Conservation (phyloP, 169 alveolate genomes). For the Plasmodium reichenowi region DNA sequence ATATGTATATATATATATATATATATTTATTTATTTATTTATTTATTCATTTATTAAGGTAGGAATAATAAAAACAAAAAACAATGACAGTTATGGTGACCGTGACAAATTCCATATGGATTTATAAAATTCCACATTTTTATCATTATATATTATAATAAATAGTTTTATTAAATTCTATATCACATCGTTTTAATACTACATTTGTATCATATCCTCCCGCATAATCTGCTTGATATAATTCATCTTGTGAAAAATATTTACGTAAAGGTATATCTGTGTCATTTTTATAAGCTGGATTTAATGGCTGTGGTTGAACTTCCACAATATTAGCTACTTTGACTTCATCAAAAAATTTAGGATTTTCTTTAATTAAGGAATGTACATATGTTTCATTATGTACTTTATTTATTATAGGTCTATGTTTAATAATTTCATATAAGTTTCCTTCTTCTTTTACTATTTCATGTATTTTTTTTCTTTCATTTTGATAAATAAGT, state of each 20-base stretch:
- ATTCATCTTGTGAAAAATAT: slow-evolving; percentile 67
- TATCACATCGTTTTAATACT: slow-evolving; percentile 64
- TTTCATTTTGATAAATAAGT: slow-evolving; percentile 78
- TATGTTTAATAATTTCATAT: slow-evolving; percentile 85
- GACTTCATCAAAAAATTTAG: slow-evolving; percentile 58
- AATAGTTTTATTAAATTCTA: slow-evolving; percentile 57
- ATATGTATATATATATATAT: too few relatives aligned
- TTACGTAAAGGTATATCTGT: slow-evolving; percentile 83
- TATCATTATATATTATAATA: slow-evolving; percentile 29
- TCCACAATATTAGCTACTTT: slow-evolving; percentile 32
- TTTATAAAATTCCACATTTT: neutral
- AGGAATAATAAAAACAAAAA: too few relatives aligned
- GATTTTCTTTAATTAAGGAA: slow-evolving; percentile 68
- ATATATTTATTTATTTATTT: too few relatives aligned
- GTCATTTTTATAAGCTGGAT: slow-evolving; percentile 82
- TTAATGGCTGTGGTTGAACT: slow-evolving; percentile 81
- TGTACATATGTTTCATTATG: slow-evolving; percentile 52
- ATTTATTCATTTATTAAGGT: too few relatives aligned
- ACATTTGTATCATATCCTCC: slow-evolving; percentile 57
- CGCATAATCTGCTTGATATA: slow-evolving; percentile 42
- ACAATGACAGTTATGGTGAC: too few relatives aligned
- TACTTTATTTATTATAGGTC: slow-evolving; percentile 80
- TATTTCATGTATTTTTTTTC: slow-evolving; percentile 80
- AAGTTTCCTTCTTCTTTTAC: slow-evolving; percentile 84
- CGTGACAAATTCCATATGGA: too few relatives aligned